A percentile compares a stretch with the other conserved stretches of the same genome.
Evolutionary conservation across 2,329 filamentous ascomycete species (phyloP).

Genomic region (Ophiostoma sp.): DNA sequence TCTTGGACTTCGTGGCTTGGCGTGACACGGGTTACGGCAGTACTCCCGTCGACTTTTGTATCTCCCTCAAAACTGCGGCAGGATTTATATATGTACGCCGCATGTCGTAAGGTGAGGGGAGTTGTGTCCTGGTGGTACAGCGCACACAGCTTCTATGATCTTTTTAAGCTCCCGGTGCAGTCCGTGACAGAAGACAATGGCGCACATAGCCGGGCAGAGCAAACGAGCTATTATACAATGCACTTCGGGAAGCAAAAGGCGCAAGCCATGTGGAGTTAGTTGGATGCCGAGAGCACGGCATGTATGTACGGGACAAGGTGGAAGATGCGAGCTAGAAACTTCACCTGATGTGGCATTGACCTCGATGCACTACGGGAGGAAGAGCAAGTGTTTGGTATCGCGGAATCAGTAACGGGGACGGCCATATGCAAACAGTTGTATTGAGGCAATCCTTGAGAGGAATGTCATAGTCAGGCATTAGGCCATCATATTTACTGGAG

Average conservation of each 20-base stretch:
- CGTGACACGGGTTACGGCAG: conserved; percentile 3
- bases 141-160: not conserved
- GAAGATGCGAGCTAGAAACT: not conserved
- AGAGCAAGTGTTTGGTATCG: not conserved
- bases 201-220: not conserved
- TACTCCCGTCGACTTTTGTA: not conserved
- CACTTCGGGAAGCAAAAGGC: not conserved
- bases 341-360: not conserved
- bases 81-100: not conserved
- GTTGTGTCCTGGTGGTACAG: not conserved
- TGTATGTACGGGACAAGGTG: not conserved
- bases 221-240: not conserved
- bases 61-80: not conserved
- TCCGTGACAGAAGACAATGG: not conserved
- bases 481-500: not conserved
- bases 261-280: conserved; percentile 4
- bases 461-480: not conserved
- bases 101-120: not conserved
- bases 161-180: not conserved
- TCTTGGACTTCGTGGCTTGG: not conserved
- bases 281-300: not conserved
- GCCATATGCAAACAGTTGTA: not conserved
- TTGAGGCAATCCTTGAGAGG: not conserved
- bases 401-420: not conserved
- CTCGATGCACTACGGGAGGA: not conserved